Conservation (phyloP, 2,329 filamentous ascomycete genomes). For the Fusarium tricinctum region DNA sequence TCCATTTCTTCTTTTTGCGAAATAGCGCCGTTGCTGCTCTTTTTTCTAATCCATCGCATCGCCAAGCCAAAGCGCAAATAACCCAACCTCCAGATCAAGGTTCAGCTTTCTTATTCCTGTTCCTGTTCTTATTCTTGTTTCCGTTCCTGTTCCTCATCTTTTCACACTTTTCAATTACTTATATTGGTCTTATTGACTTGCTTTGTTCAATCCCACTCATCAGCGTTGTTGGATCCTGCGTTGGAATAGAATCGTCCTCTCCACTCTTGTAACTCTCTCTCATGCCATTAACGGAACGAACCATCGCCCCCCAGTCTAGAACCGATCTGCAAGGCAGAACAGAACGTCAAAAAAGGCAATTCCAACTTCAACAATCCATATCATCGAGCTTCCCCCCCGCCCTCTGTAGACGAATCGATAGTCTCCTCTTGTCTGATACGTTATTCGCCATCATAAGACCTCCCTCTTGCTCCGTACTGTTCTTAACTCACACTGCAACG, state of each 20-base stretch:
- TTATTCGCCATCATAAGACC: constrained; percentile 19
- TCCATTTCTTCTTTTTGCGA: constrained; percentile 18
- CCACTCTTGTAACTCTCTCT: constrained; percentile 14
- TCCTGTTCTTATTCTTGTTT: constrained; percentile 5
- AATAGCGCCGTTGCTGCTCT: constrained; percentile 34
- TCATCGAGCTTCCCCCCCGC: constrained; percentile 8
- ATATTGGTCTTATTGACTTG: background rate
- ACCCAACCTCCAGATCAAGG: constrained; percentile 1
- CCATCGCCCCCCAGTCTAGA: constrained; percentile 30
- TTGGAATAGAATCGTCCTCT: constrained; percentile 21
- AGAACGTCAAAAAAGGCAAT: constrained; percentile 28
- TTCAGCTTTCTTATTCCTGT: constrained; percentile 15
- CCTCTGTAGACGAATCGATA: constrained; percentile 34
- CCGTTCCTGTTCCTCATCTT: background rate
- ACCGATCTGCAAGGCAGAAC: constrained; percentile 36
- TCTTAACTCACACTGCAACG: constrained; percentile 17
- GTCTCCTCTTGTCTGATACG: background rate
- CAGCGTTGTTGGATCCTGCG: constrained; percentile 23
- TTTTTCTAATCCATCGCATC: constrained; percentile 24
- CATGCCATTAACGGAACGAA: constrained; percentile 30
- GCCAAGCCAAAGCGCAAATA: constrained; percentile 19
- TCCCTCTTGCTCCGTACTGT: constrained; percentile 6
- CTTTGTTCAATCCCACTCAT: background rate
- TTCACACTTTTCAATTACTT: background rate
- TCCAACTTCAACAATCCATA: constrained; percentile 20